A percentile compares a stretch with the other conserved stretches of the same genome.
phyloP scores from a whole-genome alignment of 2,329 filamentous ascomycete species.

The Hymenotorrendiella dingleyae region DNA sequence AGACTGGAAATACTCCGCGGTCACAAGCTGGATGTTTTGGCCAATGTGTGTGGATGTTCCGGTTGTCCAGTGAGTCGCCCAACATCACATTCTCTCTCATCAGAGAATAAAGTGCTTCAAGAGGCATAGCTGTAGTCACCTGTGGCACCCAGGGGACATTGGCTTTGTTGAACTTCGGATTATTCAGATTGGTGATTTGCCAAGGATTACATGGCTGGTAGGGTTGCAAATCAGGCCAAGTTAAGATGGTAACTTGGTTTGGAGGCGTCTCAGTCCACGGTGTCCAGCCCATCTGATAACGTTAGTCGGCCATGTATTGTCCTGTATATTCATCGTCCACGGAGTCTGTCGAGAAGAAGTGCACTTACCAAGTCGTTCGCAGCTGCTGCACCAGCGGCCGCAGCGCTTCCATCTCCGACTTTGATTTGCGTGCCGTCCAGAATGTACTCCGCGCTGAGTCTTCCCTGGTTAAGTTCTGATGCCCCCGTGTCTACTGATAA shows the following conservation, averaged over 20 bases:
- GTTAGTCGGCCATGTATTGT: not conserved
- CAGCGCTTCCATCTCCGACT: conserved; percentile 17
- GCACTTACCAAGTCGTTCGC: conserved; percentile 18
- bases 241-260: conserved; percentile 3
- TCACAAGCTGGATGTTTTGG: not conserved
- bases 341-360: too few species aligned
- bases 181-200: not conserved
- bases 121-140: conserved; percentile 9
- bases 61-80: not conserved
- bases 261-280: not conserved
- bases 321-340: not conserved
- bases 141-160: conserved; percentile 5
- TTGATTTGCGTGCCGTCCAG: conserved; percentile 23
- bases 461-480: conserved; percentile 10
- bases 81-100: conserved; percentile 4
- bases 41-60: conserved; percentile 2
- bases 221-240: too few species aligned
- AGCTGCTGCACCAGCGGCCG: conserved; percentile 12
- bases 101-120: conserved; percentile 9
- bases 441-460: conserved; percentile 23
- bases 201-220: conserved; percentile 7
- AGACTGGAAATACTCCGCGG: conserved; percentile 7
- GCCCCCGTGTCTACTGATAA: conserved; percentile 3
- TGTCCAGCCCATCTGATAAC: conserved; percentile 4
- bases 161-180: not conserved